These are phyloP conservation scores for Curvularia lunata DNA, from an alignment of 2,329 filamentous ascomycete genomes.

Conservation along the genomic window DNA sequence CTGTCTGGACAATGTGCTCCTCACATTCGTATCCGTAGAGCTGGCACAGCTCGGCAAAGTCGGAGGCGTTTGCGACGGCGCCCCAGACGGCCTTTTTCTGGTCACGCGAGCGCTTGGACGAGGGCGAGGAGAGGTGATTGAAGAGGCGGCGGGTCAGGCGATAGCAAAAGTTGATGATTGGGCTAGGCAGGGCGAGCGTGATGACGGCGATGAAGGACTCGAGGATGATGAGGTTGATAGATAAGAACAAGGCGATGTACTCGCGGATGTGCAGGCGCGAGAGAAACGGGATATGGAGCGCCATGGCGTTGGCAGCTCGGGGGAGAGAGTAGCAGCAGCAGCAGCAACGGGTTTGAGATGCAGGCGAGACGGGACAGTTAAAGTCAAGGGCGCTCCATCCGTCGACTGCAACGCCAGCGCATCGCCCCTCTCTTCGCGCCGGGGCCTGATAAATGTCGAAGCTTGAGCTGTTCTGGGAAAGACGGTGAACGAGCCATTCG, in stretches of 20 bases:
- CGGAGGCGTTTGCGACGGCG: conserved; percentile 83
- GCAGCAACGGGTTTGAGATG: neutral
- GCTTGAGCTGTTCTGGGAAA: conserved; percentile 4
- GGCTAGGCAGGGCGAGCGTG: conserved; percentile 83
- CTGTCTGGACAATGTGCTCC: conserved; percentile 94
- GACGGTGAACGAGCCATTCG: conserved; percentile 12
- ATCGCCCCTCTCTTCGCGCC: conserved; percentile 14
- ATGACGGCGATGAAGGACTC: conserved; percentile 84
- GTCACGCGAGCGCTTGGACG: conserved; percentile 70
- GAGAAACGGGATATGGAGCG: conserved; percentile 66
- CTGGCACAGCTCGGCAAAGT: conserved; percentile 93
- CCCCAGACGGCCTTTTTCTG: conserved; percentile 75
- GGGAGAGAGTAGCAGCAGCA: neutral
- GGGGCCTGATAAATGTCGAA: conserved; percentile 10
- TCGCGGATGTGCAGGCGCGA: conserved; percentile 69
- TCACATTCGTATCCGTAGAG: conserved; percentile 92
- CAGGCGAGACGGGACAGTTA: conserved; percentile 6
- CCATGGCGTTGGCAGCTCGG: conserved; percentile 37
- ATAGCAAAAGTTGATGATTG: conserved; percentile 84
- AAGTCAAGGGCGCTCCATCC: neutral
- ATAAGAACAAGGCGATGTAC: conserved; percentile 84
- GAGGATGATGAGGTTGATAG: conserved; percentile 80
- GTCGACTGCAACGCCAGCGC: conserved; percentile 9
- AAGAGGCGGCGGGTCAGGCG: conserved; percentile 81
- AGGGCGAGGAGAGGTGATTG: conserved; percentile 75